A percentile compares a stretch with the other conserved stretches of the same genome.
phyloP scores from a whole-genome alignment of 2,329 filamentous ascomycete genomes.

The Microdochium trichocladiopsis region DNA sequence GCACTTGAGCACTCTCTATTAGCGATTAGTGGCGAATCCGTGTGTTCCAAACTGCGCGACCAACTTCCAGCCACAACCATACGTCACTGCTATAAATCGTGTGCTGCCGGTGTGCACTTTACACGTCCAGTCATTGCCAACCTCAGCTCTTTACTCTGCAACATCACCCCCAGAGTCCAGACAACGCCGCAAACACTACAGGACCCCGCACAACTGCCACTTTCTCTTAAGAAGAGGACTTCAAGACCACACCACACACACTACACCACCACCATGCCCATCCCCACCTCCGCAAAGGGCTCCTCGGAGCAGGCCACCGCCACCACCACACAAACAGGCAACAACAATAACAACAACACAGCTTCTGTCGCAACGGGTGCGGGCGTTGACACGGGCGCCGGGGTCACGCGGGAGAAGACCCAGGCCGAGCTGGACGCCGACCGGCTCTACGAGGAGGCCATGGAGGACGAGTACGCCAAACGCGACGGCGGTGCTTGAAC shows the following conservation, averaged over 20 bases:
- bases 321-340: neutral
- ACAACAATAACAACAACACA: too few relatives aligned
- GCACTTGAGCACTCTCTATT: neutral
- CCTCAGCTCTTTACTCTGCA: too few relatives aligned
- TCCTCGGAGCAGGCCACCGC: neutral
- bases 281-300: conserved; percentile 2
- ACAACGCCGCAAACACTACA: too few relatives aligned
- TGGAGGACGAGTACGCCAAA: conserved; percentile 51
- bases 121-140: too few relatives aligned
- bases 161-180: too few relatives aligned
- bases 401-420: conserved; percentile 37
- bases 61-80: too few relatives aligned
- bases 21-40: neutral
- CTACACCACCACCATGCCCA: conserved; percentile 2
- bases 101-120: too few relatives aligned
- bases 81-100: too few relatives aligned
- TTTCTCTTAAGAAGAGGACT: neutral
- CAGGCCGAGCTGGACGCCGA: conserved; percentile 42
- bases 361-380: conserved; percentile 28
- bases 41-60: too few relatives aligned
- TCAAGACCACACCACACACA: too few relatives aligned
- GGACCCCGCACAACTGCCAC: too few relatives aligned
- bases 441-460: conserved; percentile 40
- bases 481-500: conserved; percentile 39
- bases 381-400: conserved; percentile 41